Evolutionary conservation across 1,139 yeast genomes (phyloP).

Genomic region (Taphrina sp.): DNA sequence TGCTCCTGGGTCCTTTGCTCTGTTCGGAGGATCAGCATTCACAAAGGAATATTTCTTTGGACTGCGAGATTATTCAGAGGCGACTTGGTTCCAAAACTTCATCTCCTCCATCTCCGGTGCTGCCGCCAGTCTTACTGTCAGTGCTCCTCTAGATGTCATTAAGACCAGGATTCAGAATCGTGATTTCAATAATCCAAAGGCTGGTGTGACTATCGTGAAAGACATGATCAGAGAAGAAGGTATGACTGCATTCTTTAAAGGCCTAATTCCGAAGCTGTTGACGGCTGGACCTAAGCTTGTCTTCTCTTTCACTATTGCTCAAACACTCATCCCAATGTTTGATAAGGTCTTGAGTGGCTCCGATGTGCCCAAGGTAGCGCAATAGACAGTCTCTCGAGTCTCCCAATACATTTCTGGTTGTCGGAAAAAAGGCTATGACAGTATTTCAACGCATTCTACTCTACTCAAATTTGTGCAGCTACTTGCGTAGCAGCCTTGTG

Average conservation of each 20-base stretch:
- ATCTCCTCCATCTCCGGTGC: slow-evolving; percentile 98
- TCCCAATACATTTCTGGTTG: too few relatives aligned
- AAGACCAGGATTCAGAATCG: slow-evolving; percentile 97
- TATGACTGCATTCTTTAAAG: slow-evolving; percentile 87
- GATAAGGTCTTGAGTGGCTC: slow-evolving; percentile 53
- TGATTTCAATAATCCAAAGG: slow-evolving; percentile 92
- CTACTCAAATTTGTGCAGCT: too few relatives aligned
- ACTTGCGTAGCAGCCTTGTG: too few relatives aligned
- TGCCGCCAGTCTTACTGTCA: slow-evolving; percentile 90
- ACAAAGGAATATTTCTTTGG: slow-evolving; percentile 95
- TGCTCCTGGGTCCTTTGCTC: slow-evolving; percentile 97
- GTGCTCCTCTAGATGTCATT: slow-evolving; percentile 97
- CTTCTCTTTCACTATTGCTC: slow-evolving; percentile 87
- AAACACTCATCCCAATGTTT: slow-evolving; percentile 91
- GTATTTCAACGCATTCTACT: too few relatives aligned
- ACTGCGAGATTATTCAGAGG: slow-evolving; percentile 77
- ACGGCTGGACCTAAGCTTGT: slow-evolving; percentile 98
- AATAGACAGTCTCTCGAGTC: too few relatives aligned
- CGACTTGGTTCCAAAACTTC: slow-evolving; percentile 94
- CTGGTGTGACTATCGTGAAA: slow-evolving; percentile 87
- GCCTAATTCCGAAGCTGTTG: slow-evolving; percentile 90
- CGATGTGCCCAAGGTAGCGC: not conserved
- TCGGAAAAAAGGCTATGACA: too few relatives aligned
- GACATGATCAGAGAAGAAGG: slow-evolving; percentile 93
- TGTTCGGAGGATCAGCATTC: slow-evolving; percentile 97